phyloP scores from a whole-genome alignment of 2,329 filamentous ascomycete species.

The Diaporthe humulicola region DNA sequence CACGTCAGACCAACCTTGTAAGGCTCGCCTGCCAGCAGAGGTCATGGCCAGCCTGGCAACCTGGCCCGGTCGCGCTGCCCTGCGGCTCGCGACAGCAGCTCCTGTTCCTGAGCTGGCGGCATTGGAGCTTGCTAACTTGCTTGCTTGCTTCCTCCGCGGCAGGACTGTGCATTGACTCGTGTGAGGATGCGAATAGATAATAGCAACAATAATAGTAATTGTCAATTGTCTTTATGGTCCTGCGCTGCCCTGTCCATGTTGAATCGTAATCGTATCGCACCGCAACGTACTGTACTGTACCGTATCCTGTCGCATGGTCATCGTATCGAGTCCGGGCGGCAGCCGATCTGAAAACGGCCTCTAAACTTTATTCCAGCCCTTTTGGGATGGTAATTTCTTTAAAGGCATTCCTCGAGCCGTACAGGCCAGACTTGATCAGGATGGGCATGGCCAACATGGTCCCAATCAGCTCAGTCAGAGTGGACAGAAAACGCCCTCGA shows the following conservation, averaged over 20 bases:
- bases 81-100: not conserved
- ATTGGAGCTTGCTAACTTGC: not conserved
- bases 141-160: not conserved
- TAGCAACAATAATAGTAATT: not conserved
- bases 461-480: not conserved
- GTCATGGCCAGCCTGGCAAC: not conserved
- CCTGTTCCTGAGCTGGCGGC: not conserved
- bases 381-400: not conserved
- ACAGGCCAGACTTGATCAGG: not conserved
- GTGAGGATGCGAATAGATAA: not conserved
- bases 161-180: conserved; percentile 12
- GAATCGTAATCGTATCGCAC: not conserved
- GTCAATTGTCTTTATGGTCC: not conserved
- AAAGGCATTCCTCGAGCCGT: not conserved
- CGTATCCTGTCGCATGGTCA: conserved; percentile 1
- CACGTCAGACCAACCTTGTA: conserved; percentile 21
- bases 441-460: not conserved
- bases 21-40: conserved; percentile 3
- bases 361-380: conserved; percentile 30
- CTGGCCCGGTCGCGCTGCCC: conserved; percentile 4
- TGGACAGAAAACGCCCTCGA: not conserved
- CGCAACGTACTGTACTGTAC: not conserved
- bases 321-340: not conserved
- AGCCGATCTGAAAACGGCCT: conserved; percentile 28
- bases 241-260: not conserved